A percentile compares a stretch with the other conserved stretches of the same genome.
These are phyloP conservation scores for Saturnispora dispora DNA, from an alignment of 805 yeast genomes.

Conservation along the genomic window DNA sequence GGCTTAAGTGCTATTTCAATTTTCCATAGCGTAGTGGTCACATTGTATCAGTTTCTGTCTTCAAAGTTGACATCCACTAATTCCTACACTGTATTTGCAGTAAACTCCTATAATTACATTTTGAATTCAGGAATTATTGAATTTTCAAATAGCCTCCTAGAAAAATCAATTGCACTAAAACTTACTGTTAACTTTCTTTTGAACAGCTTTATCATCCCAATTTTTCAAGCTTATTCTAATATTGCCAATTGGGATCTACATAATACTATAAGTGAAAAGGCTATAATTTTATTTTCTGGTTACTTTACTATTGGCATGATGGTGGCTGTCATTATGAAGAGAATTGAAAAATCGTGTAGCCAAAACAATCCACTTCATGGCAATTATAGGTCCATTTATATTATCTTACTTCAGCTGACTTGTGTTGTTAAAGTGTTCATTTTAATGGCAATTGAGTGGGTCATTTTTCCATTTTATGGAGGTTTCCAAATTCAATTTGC, in stretches of 20 bases:
- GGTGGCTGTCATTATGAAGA: conserved; percentile 16
- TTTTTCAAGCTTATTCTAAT: conserved; percentile 11
- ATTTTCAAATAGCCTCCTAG: not conserved
- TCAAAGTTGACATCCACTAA: not conserved
- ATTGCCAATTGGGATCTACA: conserved; percentile 20
- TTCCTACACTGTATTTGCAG: not conserved
- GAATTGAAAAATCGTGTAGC: conserved; percentile 23
- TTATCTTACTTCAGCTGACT: conserved; percentile 42
- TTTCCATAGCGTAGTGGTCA: conserved; percentile 8
- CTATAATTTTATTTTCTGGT: conserved; percentile 16
- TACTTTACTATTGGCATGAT: conserved; percentile 10
- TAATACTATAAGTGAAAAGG: conserved; percentile 14
- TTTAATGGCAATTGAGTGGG: conserved; percentile 68
- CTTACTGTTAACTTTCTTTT: conserved; percentile 5
- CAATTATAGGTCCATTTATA: conserved; percentile 41
- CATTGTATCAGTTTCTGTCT: not conserved
- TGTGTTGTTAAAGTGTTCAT: conserved; percentile 66
- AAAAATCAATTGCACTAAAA: conserved; percentile 2
- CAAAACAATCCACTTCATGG: conserved; percentile 40
- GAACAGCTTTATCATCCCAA: conserved; percentile 8
- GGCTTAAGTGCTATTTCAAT: conserved; percentile 18
- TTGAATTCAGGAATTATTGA: not conserved
- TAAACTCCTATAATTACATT: not conserved
- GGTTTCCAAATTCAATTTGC: conserved; percentile 72
- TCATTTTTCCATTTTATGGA: conserved; percentile 80